Percentiles rank a stretch among this genome's conserved stretches.
phyloP scores from a whole-genome alignment of 163 green algal genomes.

The Prototheca cutis region DNA sequence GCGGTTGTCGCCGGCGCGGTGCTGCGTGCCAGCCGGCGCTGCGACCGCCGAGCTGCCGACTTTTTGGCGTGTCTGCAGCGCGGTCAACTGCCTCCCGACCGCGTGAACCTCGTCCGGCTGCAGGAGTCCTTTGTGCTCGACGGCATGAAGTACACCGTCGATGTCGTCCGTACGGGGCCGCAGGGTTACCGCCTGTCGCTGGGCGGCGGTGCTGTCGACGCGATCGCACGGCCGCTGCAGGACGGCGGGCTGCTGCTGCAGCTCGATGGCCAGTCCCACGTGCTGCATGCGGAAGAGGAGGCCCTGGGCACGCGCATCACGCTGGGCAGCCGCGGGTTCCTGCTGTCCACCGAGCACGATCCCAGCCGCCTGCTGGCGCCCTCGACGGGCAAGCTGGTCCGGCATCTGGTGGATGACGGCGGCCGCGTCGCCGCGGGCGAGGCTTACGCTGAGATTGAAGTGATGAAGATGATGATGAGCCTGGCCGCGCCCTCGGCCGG shows the following conservation, averaged over 20 bases:
- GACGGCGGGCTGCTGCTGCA: conserved; percentile 89
- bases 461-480: conserved; percentile 81
- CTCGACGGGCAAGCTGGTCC: conserved; percentile 86
- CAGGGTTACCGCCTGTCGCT: conserved; percentile 32
- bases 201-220: conserved; percentile 49
- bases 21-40: conserved; percentile 40
- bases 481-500: conserved; percentile 66
- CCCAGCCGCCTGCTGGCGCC: conserved; percentile 51
- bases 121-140: conserved; percentile 68
- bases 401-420: conserved; percentile 73
- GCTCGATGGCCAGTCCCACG: conserved; percentile 84
- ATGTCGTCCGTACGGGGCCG: conserved; percentile 39
- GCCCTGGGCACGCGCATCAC: conserved; percentile 76
- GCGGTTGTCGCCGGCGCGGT: conserved; percentile 69
- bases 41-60: conserved; percentile 53
- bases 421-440: conserved; percentile 55
- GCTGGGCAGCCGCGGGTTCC: conserved; percentile 80
- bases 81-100: conserved; percentile 81
- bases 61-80: conserved; percentile 85
- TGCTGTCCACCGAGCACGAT: conserved; percentile 84
- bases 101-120: conserved; percentile 54
- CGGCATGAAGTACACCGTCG: conserved; percentile 68
- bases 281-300: conserved; percentile 90
- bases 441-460: conserved; percentile 82
- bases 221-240: conserved; percentile 71